Evolutionary conservation across 1,284 basidiomycete genomes (phyloP).

Genomic region (Ceratobasidium sp.): DNA sequence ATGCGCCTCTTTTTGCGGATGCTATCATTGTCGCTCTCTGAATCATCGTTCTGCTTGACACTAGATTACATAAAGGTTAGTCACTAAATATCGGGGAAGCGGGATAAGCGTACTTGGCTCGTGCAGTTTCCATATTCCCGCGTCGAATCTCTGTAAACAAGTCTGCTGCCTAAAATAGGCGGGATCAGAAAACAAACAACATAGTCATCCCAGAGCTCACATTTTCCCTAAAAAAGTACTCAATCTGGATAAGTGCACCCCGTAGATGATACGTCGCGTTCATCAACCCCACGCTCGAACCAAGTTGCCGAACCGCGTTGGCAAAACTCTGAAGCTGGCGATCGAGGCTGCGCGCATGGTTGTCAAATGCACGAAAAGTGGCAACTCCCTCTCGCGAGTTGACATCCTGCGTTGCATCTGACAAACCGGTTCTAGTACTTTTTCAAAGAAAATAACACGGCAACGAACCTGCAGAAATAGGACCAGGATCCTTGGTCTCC

Average conservation of each 20-base stretch:
- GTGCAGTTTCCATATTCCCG: not conserved
- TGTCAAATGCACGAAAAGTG: conserved; percentile 26
- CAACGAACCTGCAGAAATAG: conserved; percentile 19
- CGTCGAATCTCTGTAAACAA: conserved; percentile 30
- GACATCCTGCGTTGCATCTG: conserved; percentile 17
- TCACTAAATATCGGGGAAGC: not conserved
- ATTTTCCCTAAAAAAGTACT: conserved; percentile 50
- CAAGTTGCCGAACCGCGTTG: conserved; percentile 48
- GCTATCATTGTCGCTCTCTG: not conserved
- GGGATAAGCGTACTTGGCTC: not conserved
- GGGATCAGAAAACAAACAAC: not conserved
- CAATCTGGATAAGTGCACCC: conserved; percentile 44
- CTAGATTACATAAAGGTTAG: not conserved
- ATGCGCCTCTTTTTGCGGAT: not conserved
- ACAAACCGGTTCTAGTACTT: not conserved
- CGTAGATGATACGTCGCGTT: conserved; percentile 48
- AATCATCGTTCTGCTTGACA: not conserved
- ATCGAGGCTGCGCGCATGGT: conserved; percentile 21
- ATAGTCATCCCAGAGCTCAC: conserved; percentile 7
- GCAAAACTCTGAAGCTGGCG: conserved; percentile 47
- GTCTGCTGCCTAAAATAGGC: conserved; percentile 18
- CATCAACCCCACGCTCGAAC: conserved; percentile 46
- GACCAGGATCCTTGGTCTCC: conserved; percentile 23
- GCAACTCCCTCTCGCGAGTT: conserved; percentile 28
- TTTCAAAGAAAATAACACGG: not conserved